These are phyloP conservation scores for Colletotrichum shisoi DNA, from an alignment of 2,329 filamentous ascomycete genomes.

Conservation along the genomic window DNA sequence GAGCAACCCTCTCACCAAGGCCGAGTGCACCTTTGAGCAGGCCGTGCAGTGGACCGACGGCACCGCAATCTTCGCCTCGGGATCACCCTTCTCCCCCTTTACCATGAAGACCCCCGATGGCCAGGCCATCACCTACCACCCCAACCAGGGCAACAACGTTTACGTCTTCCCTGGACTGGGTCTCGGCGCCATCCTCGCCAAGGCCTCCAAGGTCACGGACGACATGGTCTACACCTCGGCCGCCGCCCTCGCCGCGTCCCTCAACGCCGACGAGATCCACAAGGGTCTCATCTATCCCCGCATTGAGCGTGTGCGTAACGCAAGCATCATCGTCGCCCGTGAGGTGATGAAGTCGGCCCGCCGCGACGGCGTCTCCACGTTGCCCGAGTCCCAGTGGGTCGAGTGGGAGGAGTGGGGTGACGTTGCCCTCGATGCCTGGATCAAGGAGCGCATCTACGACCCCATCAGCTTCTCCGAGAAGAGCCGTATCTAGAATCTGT, in stretches of 20 bases:
- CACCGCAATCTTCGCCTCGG: slow-evolving; percentile 90
- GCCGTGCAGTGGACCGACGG: slow-evolving; percentile 91
- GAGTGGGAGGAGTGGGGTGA: slow-evolving; percentile 78
- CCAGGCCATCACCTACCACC: slow-evolving; percentile 71
- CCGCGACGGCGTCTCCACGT: slow-evolving; percentile 75
- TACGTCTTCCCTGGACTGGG: slow-evolving; percentile 98
- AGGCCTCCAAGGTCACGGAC: slow-evolving; percentile 86
- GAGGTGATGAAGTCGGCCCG: slow-evolving; percentile 94
- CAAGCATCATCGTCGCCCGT: slow-evolving; percentile 83
- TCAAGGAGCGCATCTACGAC: slow-evolving; percentile 68
- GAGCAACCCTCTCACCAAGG: slow-evolving; percentile 94
- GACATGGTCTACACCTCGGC: slow-evolving; percentile 97
- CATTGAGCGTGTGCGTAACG: slow-evolving; percentile 89
- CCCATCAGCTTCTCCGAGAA: slow-evolving; percentile 56
- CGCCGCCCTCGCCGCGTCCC: slow-evolving; percentile 76
- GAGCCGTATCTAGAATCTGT: slow-evolving; percentile 35
- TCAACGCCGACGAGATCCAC: slow-evolving; percentile 82
- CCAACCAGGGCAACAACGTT: slow-evolving; percentile 84
- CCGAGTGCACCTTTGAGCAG: slow-evolving; percentile 96
- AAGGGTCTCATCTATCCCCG: slow-evolving; percentile 89
- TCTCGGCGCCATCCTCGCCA: slow-evolving; percentile 89
- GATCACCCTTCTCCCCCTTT: slow-evolving; percentile 85
- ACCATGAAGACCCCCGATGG: slow-evolving; percentile 68
- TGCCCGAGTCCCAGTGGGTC: slow-evolving; percentile 73
- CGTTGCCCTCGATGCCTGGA: slow-evolving; percentile 66